A percentile compares a stretch with the other conserved stretches of the same genome.
phyloP scores from a whole-genome alignment of 2,329 filamentous ascomycete species.

The Claviceps sp. region DNA sequence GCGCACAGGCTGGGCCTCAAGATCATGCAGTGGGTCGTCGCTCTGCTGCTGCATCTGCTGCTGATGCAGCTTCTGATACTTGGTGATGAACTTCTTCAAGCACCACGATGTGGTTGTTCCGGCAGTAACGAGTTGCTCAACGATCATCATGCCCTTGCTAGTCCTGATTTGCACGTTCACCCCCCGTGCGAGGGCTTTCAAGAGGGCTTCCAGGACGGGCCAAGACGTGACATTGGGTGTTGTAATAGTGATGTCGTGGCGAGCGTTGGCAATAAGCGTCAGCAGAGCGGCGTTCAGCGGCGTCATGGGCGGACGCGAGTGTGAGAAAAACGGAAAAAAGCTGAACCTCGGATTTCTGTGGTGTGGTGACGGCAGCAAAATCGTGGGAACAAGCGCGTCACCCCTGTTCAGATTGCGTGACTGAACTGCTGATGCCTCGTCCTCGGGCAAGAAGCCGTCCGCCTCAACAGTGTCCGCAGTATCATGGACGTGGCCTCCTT shows the following conservation, averaged over 20 bases:
- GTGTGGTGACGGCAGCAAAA: constrained; percentile 63
- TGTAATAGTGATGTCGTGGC: constrained; percentile 50
- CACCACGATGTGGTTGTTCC: constrained; percentile 59
- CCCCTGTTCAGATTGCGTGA: constrained; percentile 13
- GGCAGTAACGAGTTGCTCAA: constrained; percentile 71
- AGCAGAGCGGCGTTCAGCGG: constrained; percentile 56
- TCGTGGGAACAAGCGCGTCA: constrained; percentile 29
- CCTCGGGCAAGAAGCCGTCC: constrained; percentile 3
- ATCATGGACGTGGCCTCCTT: neutral
- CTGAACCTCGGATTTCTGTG: constrained; percentile 53
- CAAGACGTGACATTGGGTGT: constrained; percentile 66
- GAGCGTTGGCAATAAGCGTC: constrained; percentile 44
- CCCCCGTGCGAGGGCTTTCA: constrained; percentile 49
- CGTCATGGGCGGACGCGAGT: constrained; percentile 41
- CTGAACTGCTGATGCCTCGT: constrained; percentile 16
- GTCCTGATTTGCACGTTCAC: constrained; percentile 57
- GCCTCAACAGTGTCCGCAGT: constrained; percentile 3
- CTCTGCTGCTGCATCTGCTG: constrained; percentile 3
- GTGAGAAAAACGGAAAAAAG: constrained; percentile 40
- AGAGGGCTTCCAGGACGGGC: constrained; percentile 47
- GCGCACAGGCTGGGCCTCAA: constrained; percentile 28
- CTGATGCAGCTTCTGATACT: constrained; percentile 28
- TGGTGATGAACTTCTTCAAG: constrained; percentile 42
- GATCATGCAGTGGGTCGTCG: constrained; percentile 9
- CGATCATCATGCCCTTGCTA: constrained; percentile 55